A percentile compares a stretch with the other conserved stretches of the same genome.
These are phyloP conservation scores for Cyclocybe aegerita DNA, from an alignment of 768 basidiomycete genomes.

Conservation along the genomic window DNA sequence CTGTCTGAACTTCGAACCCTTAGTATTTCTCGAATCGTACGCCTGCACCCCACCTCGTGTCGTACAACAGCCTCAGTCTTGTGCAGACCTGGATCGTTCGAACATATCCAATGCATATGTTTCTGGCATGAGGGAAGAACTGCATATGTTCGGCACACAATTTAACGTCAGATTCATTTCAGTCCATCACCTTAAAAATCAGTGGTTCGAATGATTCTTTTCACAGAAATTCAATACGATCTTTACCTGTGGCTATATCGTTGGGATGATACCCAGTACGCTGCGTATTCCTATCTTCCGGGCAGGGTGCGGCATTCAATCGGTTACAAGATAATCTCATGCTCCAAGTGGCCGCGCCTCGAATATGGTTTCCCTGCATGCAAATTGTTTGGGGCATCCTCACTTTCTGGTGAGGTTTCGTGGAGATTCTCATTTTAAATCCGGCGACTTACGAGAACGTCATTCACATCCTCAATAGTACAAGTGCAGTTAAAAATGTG, in stretches of 20 bases:
- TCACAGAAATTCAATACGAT: slow-evolving; percentile 65
- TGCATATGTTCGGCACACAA: slow-evolving; percentile 62
- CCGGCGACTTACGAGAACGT: too few relatives aligned
- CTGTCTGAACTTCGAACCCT: background rate
- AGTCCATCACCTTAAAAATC: background rate
- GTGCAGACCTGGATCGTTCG: slow-evolving; percentile 62
- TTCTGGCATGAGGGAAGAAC: slow-evolving; percentile 77
- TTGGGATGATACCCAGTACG: slow-evolving; percentile 72
- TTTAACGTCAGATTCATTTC: slow-evolving; percentile 45
- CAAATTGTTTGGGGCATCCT: slow-evolving; percentile 66
- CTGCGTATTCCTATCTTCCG: background rate
- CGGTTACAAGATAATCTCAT: slow-evolving; percentile 54
- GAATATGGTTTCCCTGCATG: slow-evolving; percentile 67
- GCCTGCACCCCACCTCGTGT: slow-evolving; percentile 4
- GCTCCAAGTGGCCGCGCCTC: slow-evolving; percentile 59
- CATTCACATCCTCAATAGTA: slow-evolving; percentile 30
- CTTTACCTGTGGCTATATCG: slow-evolving; percentile 74
- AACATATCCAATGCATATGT: slow-evolving; percentile 75
- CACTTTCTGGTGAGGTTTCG: slow-evolving; percentile 52
- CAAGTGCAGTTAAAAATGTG: slow-evolving; percentile 53
- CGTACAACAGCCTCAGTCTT: background rate
- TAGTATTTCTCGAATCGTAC: slow-evolving; percentile 70
- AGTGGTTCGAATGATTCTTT: slow-evolving; percentile 4
- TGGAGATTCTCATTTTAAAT: too few relatives aligned
- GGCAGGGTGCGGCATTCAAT: background rate